Conservation (phyloP, 495 filamentous ascomycete genomes). For the Chaetomidium leptoderma region DNA sequence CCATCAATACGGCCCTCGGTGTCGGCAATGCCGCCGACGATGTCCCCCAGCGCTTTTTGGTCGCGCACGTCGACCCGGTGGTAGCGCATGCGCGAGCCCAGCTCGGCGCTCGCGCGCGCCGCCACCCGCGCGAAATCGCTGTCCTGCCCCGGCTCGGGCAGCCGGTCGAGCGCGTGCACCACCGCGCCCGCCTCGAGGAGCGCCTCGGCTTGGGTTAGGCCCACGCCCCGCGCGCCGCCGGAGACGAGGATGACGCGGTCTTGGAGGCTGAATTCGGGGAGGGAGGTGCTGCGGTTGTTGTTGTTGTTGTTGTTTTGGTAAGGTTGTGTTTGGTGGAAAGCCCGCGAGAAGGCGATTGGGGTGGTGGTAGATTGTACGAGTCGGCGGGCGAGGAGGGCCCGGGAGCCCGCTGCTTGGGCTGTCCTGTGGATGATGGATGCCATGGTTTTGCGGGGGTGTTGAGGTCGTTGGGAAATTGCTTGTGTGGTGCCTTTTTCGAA, state of each 20-base stretch:
- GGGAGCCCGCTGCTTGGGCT: not conserved
- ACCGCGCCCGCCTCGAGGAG: constrained; percentile 75
- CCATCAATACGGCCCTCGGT: constrained; percentile 73
- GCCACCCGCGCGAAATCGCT: constrained; percentile 57
- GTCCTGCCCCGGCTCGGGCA: constrained; percentile 39
- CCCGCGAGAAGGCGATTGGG: constrained; percentile 1
- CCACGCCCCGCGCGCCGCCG: constrained; percentile 74
- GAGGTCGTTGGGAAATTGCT: not conserved
- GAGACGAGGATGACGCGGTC: constrained; percentile 75
- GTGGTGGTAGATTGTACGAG: not conserved
- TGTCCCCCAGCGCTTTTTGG: constrained; percentile 59
- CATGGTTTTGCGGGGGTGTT: not conserved
- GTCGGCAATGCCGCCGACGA: constrained; percentile 64
- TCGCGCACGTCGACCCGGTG: constrained; percentile 84
- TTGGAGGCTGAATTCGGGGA: constrained; percentile 75
- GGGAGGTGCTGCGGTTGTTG: constrained; percentile 23
- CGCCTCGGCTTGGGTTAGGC: constrained; percentile 72
- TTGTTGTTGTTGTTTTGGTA: too few species aligned
- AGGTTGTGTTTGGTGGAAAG: constrained; percentile 19
- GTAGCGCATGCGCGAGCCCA: constrained; percentile 69
- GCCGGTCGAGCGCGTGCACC: constrained; percentile 58
- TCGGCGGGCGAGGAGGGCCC: constrained; percentile 1
- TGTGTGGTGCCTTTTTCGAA: not conserved
- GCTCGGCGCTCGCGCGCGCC: constrained; percentile 56
- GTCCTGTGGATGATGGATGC: not conserved